Conservation (phyloP, 1,284 basidiomycete species). For the Sporisorium scitamineum region DNA sequence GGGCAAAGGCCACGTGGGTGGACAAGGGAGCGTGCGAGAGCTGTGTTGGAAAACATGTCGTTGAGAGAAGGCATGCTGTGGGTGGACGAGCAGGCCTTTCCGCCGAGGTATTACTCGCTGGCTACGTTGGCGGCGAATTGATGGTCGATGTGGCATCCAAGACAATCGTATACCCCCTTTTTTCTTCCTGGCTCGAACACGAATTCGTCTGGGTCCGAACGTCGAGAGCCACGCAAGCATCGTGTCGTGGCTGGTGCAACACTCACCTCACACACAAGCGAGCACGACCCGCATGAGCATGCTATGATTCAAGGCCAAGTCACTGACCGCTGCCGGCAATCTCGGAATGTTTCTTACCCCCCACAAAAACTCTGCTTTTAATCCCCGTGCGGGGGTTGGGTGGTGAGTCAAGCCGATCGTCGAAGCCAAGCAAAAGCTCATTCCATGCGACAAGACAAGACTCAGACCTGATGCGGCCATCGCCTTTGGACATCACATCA, state of each 20-base stretch:
- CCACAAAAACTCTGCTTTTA: too few relatives aligned
- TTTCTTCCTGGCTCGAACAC: too few relatives aligned
- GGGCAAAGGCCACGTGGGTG: constrained; percentile 77
- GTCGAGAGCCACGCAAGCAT: too few relatives aligned
- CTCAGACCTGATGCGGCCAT: too few relatives aligned
- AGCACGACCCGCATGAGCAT: not conserved
- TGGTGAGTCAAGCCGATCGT: too few relatives aligned
- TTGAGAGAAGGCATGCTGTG: constrained; percentile 91
- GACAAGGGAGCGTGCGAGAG: constrained; percentile 79
- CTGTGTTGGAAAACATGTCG: constrained; percentile 88
- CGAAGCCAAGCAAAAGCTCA: too few relatives aligned
- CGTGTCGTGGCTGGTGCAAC: too few relatives aligned
- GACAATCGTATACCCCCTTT: not conserved
- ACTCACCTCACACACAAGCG: not conserved
- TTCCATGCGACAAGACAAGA: too few relatives aligned
- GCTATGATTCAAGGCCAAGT: too few relatives aligned
- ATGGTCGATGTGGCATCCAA: not conserved
- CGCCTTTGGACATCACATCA: too few relatives aligned
- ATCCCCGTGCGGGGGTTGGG: too few relatives aligned
- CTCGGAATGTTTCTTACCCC: not conserved
- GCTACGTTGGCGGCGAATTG: constrained; percentile 22
- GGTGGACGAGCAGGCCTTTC: constrained; percentile 84
- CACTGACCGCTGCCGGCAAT: not conserved
- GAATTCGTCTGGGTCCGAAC: not conserved
- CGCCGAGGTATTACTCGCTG: constrained; percentile 54